Evolutionary conservation across 768 basidiomycete species (phyloP), one percentile per base, ranked within the genome.

Genomic region (Tubosaeta sp.): DNA sequence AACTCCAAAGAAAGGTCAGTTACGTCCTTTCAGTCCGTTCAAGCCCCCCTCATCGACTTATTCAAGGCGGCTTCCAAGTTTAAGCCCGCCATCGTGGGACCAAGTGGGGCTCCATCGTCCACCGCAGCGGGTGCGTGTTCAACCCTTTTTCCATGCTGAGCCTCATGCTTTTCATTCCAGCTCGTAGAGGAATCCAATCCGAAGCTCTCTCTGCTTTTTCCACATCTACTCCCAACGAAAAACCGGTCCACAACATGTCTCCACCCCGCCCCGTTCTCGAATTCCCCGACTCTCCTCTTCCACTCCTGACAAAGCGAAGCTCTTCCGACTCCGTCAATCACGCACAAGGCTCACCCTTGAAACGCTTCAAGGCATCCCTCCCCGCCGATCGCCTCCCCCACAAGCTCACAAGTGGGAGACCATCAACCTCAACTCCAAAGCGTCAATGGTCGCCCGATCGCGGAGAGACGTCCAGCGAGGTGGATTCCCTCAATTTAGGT

Each of bases 151-250:
- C 26, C 45, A 17, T 16, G 6, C 2, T 22, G 19, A 2, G 44
- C 57, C 56, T 59, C 58, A 58, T 51, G 49, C 31, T 1, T 25
- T 35, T 19, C 38, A 10, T 47, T 31, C 12, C 33, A 73, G 68
- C 42, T n/a, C 68, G 59, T 17, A 68, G 63, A 51, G 37, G 54
- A 7, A n/a, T 33, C 27, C 60, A 47, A 53, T 65, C 10, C 59
- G 45, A 3, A 66, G 77, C 3, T 1, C 77, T 79, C 55, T 73
- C 76, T 1, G 79, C 16, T 6, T 44, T 29, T 27, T 31, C 43
- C 27, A 16, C 80, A 0, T 72, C 80, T 5, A 74, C 74, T 5
- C 77, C 76, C 54, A 59, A 59, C 43, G 74, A 71, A 38, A 60
- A 46, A 22, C 43, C 42, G 8, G 16, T 35, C 11, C 29, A 41